Percentiles rank a stretch among this genome's conserved stretches.
phyloP scores from a whole-genome alignment of 2,329 filamentous ascomycete genomes.

The Xylariales sp. region DNA sequence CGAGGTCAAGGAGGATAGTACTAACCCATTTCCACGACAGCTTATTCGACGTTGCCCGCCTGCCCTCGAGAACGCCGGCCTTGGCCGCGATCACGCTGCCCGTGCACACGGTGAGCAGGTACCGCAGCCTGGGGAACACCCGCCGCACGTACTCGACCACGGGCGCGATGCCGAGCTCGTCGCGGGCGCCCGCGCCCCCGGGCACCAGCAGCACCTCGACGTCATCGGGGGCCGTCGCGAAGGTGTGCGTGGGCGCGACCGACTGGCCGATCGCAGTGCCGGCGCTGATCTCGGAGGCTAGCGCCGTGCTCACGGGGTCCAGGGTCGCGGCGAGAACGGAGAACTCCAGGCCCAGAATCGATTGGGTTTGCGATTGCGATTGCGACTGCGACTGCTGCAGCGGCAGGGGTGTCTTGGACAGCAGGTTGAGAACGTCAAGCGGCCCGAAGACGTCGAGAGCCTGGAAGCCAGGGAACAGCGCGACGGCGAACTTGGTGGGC shows the following conservation, averaged over 20 bases:
- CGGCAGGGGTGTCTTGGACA: conserved; percentile 30
- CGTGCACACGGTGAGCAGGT: conserved; percentile 63
- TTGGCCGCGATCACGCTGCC: conserved; percentile 55
- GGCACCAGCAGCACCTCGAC: conserved; percentile 64
- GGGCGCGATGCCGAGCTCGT: conserved; percentile 22
- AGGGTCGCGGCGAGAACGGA: conserved; percentile 34
- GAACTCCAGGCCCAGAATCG: too few relatives aligned
- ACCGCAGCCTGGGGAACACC: conserved; percentile 43
- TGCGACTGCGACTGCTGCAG: too few relatives aligned
- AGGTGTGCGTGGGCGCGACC: conserved; percentile 44
- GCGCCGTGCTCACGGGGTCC: conserved; percentile 33
- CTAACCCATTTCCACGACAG: conserved; percentile 41
- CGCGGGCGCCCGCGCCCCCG: conserved; percentile 50
- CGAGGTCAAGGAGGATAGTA: neutral
- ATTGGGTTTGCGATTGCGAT: too few relatives aligned
- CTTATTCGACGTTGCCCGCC: conserved; percentile 65
- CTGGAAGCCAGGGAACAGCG: conserved; percentile 41
- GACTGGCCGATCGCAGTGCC: conserved; percentile 28
- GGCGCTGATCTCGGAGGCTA: conserved; percentile 13
- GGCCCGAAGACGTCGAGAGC: conserved; percentile 41
- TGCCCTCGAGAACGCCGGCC: conserved; percentile 56
- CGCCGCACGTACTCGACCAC: conserved; percentile 41
- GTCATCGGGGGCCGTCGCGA: conserved; percentile 41
- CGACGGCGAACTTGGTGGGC: conserved; percentile 32
- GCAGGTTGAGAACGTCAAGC: conserved; percentile 38